These are phyloP conservation scores for Paspalum notatum DNA, from an alignment of 176 grass and related monocot species.

Conservation along the genomic window DNA sequence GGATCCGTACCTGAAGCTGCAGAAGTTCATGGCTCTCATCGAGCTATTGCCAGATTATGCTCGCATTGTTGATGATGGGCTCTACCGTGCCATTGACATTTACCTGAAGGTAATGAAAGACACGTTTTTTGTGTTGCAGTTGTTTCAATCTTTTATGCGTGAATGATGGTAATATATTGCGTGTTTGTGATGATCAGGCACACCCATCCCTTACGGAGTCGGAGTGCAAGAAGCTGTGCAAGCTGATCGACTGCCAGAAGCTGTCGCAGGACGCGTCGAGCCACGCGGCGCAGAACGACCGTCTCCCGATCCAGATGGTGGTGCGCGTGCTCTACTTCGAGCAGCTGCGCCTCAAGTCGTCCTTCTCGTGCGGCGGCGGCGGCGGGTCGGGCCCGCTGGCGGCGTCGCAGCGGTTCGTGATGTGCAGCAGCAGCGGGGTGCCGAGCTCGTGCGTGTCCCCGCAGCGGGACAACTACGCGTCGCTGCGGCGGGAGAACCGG, in stretches of 20 bases:
- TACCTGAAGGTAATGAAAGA: conserved; percentile 78
- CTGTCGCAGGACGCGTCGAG: conserved; percentile 26
- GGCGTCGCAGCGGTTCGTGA: conserved; percentile 50
- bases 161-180: too few relatives aligned
- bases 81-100: conserved; percentile 90
- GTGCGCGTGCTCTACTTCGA: conserved; percentile 88
- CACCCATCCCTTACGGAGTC: conserved; percentile 88
- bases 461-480: conserved; percentile 77
- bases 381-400: not conserved
- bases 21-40: conserved; percentile 92
- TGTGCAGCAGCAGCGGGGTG: conserved; percentile 51
- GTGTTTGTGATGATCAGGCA: conserved; percentile 38
- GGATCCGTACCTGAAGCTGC: conserved; percentile 80
- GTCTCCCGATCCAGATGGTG: conserved; percentile 76
- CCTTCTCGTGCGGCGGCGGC: not conserved
- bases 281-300: conserved; percentile 93
- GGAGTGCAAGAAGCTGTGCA: conserved; percentile 95
- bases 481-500: conserved; percentile 80
- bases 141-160: not conserved
- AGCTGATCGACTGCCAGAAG: conserved; percentile 78
- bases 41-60: conserved; percentile 87
- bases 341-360: conserved; percentile 65
- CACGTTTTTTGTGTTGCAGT: not conserved
- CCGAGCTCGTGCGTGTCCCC: conserved; percentile 67
- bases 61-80: conserved; percentile 80